Evolutionary conservation across 2,329 filamentous ascomycete genomes (phyloP).

Genomic region (Monilinia polystroma): DNA sequence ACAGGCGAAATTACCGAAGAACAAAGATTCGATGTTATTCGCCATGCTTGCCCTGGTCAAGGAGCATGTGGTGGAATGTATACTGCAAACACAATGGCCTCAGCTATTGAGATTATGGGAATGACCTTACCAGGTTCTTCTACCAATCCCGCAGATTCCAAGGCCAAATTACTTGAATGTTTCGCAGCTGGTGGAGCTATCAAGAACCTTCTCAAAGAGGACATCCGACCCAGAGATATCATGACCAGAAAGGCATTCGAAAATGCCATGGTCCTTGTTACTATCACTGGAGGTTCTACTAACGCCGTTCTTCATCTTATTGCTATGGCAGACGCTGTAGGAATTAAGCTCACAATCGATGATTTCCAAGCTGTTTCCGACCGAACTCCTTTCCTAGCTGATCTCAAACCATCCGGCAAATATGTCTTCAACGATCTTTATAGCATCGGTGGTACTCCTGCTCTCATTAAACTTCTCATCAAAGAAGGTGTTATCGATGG

Average conservation of each 20-base stretch:
- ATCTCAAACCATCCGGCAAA: constrained; percentile 75
- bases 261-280: constrained; percentile 81
- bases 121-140: constrained; percentile 82
- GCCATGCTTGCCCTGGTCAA: constrained; percentile 81
- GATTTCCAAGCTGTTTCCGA: constrained; percentile 84
- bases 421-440: constrained; percentile 60
- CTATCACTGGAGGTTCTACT: constrained; percentile 79
- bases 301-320: constrained; percentile 84
- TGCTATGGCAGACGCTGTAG: constrained; percentile 78
- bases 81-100: constrained; percentile 75
- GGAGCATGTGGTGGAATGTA: constrained; percentile 89
- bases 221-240: constrained; percentile 76
- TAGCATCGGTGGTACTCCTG: constrained; percentile 56
- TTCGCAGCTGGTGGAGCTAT: constrained; percentile 69
- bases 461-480: constrained; percentile 57
- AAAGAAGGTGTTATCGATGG: constrained; percentile 59
- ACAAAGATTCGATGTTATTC: constrained; percentile 90
- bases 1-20: constrained; percentile 88
- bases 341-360: constrained; percentile 78
- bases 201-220: constrained; percentile 70
- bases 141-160: constrained; percentile 73
- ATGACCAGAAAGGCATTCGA: constrained; percentile 79
- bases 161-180: constrained; percentile 72
- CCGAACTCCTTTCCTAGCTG: constrained; percentile 74
- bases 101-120: constrained; percentile 68